These are phyloP conservation scores for Phytophthora sansomeana DNA, from an alignment of 352 stramenopile species.

Conservation along the genomic window DNA sequence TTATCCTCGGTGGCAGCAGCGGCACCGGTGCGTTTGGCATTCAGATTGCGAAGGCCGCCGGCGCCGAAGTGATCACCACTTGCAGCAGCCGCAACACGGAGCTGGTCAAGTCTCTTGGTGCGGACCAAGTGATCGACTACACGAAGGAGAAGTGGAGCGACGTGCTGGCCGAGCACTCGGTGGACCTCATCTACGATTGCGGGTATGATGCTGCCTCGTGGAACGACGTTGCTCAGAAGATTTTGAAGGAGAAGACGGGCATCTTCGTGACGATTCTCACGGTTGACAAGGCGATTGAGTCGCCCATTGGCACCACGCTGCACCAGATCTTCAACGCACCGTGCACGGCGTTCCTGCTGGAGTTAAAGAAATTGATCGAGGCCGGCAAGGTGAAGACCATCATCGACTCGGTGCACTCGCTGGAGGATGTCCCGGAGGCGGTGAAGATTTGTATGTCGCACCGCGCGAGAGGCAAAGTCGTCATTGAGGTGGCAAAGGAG, in stretches of 20 bases:
- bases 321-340: no score
- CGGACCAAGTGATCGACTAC: conserved; percentile 66
- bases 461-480: conserved; percentile 71
- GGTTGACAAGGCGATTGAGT: conserved; percentile 24
- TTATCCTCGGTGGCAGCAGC: conserved; percentile 66
- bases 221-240: conserved; percentile 44
- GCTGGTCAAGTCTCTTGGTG: conserved; percentile 52
- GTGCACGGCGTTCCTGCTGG: no score
- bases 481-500: conserved; percentile 56
- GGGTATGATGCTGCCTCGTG: conserved; percentile 35
- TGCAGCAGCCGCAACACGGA: conserved; percentile 51
- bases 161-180: conserved; percentile 35
- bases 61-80: conserved; percentile 40
- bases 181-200: conserved; percentile 49
- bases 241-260: conserved; percentile 46
- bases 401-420: conserved; percentile 60
- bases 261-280: conserved; percentile 48
- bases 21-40: conserved; percentile 61
- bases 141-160: conserved; percentile 55
- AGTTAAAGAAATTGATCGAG: no score
- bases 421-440: conserved; percentile 59
- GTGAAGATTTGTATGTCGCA: conserved; percentile 60
- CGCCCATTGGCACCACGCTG: no score
- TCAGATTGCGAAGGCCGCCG: conserved; percentile 63
- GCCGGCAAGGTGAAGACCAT: no score